Conservation (phyloP, 495 filamentous ascomycete species). For the Aspergillus sclerotioniger region DNA sequence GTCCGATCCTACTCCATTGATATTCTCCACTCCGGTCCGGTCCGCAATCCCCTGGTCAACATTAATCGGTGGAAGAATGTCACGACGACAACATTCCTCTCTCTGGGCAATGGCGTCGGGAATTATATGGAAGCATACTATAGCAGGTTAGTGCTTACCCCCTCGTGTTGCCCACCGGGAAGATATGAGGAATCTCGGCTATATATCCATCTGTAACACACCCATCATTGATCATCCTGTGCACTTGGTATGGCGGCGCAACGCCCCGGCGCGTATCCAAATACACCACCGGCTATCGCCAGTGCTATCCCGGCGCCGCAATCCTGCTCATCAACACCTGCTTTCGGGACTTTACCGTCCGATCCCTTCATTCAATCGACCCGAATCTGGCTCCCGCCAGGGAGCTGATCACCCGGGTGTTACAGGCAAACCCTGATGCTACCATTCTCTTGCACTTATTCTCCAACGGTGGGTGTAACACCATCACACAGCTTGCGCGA, state of each 20-base stretch:
- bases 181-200: too few relatives aligned
- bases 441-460: conserved; percentile 31
- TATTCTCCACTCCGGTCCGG: too few relatives aligned
- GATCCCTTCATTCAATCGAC: conserved; percentile 21
- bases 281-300: conserved; percentile 24
- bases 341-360: conserved; percentile 19
- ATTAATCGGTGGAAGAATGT: too few relatives aligned
- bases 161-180: too few relatives aligned
- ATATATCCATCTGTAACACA: background rate
- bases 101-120: too few relatives aligned
- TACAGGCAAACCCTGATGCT: conserved; percentile 12
- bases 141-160: too few relatives aligned
- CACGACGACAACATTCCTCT: too few relatives aligned
- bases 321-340: conserved; percentile 28
- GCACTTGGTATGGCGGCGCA: conserved; percentile 31
- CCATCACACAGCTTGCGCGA: conserved; percentile 24
- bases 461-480: conserved; percentile 31
- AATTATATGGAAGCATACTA: too few relatives aligned
- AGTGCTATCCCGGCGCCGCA: conserved; percentile 19
- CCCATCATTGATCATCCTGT: conserved; percentile 26
- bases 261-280: conserved; percentile 31
- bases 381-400: conserved; percentile 23
- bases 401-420: conserved; percentile 17
- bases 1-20: too few relatives aligned
- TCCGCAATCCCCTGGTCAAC: too few relatives aligned